Conservation (phyloP, 495 filamentous ascomycete genomes). For the Geopyxis carbonaria region DNA sequence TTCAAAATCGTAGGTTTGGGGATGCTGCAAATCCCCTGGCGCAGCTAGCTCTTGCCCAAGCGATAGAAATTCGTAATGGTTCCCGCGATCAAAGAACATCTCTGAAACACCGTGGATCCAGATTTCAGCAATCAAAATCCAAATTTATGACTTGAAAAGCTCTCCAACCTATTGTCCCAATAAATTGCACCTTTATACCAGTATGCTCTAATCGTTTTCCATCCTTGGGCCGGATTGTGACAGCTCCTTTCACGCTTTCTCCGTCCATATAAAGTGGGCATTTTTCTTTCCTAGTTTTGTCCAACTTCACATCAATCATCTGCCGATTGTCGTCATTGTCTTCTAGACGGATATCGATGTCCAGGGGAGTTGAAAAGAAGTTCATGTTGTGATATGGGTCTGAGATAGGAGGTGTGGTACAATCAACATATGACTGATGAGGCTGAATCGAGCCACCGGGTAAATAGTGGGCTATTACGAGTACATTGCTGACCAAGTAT, state of each 20-base stretch:
- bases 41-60: constrained; percentile 90
- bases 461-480: too few relatives aligned
- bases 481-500: too few relatives aligned
- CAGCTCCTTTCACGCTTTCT: constrained; percentile 88
- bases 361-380: constrained; percentile 94
- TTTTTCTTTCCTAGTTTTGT: constrained; percentile 93
- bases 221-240: constrained; percentile 93
- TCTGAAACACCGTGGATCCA: constrained; percentile 35
- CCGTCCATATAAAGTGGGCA: constrained; percentile 94
- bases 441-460: too few relatives aligned
- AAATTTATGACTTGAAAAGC: background rate
- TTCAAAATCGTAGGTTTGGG: constrained; percentile 97
- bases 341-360: constrained; percentile 96
- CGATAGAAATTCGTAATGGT: constrained; percentile 97
- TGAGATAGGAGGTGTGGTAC: too few relatives aligned
- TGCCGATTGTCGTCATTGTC: constrained; percentile 72
- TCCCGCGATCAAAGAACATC: constrained; percentile 99
- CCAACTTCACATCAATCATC: constrained; percentile 92
- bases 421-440: too few relatives aligned
- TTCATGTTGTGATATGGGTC: too few relatives aligned
- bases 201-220: constrained; percentile 96
- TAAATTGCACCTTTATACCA: constrained; percentile 99
- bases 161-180: constrained; percentile 82
- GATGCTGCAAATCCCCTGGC: constrained; percentile 93
- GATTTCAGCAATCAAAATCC: constrained; percentile 8